Percentiles rank a stretch among this genome's conserved stretches.
phyloP scores from a whole-genome alignment of 495 filamentous ascomycete species.

The Podospora appendiculata region DNA sequence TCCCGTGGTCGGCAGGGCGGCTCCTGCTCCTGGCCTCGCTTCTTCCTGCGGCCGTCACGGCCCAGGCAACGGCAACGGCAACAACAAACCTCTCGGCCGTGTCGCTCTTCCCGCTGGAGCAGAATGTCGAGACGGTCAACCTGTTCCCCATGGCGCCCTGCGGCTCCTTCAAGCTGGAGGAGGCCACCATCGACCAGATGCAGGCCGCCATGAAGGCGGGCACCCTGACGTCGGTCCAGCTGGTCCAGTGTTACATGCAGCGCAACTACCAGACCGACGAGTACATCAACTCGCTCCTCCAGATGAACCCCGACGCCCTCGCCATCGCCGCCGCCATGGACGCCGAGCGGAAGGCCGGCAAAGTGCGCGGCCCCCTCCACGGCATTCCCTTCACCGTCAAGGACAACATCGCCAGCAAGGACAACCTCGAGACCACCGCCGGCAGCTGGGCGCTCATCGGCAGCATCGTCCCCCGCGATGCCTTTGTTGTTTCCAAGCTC shows the following conservation, averaged over 20 bases:
- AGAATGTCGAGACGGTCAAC: slow-evolving; percentile 6
- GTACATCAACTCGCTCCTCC: slow-evolving; percentile 48
- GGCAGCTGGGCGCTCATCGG: slow-evolving; percentile 50
- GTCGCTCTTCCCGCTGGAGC: slow-evolving; percentile 7
- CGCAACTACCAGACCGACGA: slow-evolving; percentile 47
- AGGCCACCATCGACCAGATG: slow-evolving; percentile 40
- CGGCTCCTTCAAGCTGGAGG: slow-evolving; percentile 53
- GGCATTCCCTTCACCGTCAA: slow-evolving; percentile 70
- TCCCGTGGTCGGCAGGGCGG: not conserved
- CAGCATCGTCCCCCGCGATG: slow-evolving; percentile 57
- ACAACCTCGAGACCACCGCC: slow-evolving; percentile 40
- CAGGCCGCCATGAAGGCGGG: slow-evolving; percentile 28
- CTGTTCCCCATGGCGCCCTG: slow-evolving; percentile 51
- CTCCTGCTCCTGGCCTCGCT: not conserved
- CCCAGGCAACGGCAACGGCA: not conserved
- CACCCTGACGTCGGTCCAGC: slow-evolving; percentile 35
- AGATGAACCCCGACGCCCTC: slow-evolving; percentile 55
- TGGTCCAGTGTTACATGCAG: slow-evolving; percentile 44
- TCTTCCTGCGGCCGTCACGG: not conserved
- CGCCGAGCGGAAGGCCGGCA: slow-evolving; percentile 46
- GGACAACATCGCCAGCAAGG: slow-evolving; percentile 39
- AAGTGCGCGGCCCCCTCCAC: slow-evolving; percentile 54
- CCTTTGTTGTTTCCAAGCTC: slow-evolving; percentile 51
- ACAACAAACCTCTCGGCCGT: not conserved
- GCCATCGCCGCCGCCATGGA: slow-evolving; percentile 48